phyloP scores from a whole-genome alignment of 2,329 filamentous ascomycete species.

The Fusarium irregulare region DNA sequence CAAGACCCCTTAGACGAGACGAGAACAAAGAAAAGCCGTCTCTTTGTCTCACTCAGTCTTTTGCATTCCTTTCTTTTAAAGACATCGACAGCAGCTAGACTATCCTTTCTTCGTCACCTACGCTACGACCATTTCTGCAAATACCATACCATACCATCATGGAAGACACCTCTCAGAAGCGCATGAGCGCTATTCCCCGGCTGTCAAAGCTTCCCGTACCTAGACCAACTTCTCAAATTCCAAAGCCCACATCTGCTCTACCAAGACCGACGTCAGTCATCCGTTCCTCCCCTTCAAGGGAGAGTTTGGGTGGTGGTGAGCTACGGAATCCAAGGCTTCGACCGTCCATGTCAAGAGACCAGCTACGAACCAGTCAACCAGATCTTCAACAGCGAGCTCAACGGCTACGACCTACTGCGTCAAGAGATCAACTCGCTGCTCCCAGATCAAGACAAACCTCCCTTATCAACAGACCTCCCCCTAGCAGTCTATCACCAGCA shows the following conservation, averaged over 20 bases:
- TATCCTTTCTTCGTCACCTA: background rate
- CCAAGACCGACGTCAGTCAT: constrained; percentile 45
- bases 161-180: constrained; percentile 52
- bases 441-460: constrained; percentile 40
- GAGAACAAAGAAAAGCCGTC: constrained; percentile 10
- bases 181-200: constrained; percentile 52
- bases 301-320: constrained; percentile 47
- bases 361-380: constrained; percentile 46
- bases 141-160: constrained; percentile 37
- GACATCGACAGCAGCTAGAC: background rate
- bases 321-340: constrained; percentile 57
- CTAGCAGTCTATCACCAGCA: constrained; percentile 32
- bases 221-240: constrained; percentile 48
- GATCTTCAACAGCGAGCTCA: constrained; percentile 52
- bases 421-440: constrained; percentile 53
- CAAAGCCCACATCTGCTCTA: constrained; percentile 45
- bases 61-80: constrained; percentile 23
- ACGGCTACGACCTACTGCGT: constrained; percentile 54
- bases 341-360: constrained; percentile 55
- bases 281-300: constrained; percentile 47
- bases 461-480: constrained; percentile 34
- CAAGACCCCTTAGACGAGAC: constrained; percentile 23
- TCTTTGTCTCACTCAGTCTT: constrained; percentile 4
- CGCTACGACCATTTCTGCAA: background rate
- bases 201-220: constrained; percentile 54